Conservation (phyloP, 2,329 filamentous ascomycete species). For the Mariannaea elegans region DNA sequence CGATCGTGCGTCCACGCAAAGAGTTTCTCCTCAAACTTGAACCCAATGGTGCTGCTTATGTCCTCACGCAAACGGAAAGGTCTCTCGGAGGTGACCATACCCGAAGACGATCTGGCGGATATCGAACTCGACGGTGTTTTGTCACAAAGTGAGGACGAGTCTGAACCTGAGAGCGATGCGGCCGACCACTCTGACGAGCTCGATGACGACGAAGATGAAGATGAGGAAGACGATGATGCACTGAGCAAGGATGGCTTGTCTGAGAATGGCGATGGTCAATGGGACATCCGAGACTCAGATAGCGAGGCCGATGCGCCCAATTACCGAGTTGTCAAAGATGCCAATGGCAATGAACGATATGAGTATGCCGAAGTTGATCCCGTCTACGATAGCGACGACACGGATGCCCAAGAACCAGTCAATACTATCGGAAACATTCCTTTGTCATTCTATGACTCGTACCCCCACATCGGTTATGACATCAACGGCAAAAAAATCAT, state of each 20-base stretch:
- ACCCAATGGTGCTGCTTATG: conserved; percentile 33
- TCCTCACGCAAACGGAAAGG: conserved; percentile 38
- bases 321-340: conserved; percentile 75
- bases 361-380: conserved; percentile 94
- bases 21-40: neutral
- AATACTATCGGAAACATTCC: conserved; percentile 98
- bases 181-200: conserved; percentile 34
- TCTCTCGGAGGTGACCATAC: conserved; percentile 20
- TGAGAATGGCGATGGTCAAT: conserved; percentile 49
- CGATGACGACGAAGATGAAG: conserved; percentile 40
- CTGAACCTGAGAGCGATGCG: conserved; percentile 59
- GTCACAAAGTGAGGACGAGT: conserved; percentile 66
- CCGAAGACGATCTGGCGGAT: conserved; percentile 48
- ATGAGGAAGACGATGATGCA: conserved; percentile 49
- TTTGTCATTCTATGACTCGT: conserved; percentile 94
- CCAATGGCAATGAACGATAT: conserved; percentile 90
- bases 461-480: conserved; percentile 97
- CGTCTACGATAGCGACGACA: conserved; percentile 95
- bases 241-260: conserved; percentile 39
- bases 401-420: conserved; percentile 77
- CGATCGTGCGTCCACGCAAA: neutral
- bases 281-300: conserved; percentile 42
- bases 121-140: conserved; percentile 65
- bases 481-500: conserved; percentile 99
- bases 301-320: conserved; percentile 52